These are phyloP conservation scores for Colletotrichum truncatum DNA, from an alignment of 2,329 filamentous ascomycete genomes.

Conservation along the genomic window DNA sequence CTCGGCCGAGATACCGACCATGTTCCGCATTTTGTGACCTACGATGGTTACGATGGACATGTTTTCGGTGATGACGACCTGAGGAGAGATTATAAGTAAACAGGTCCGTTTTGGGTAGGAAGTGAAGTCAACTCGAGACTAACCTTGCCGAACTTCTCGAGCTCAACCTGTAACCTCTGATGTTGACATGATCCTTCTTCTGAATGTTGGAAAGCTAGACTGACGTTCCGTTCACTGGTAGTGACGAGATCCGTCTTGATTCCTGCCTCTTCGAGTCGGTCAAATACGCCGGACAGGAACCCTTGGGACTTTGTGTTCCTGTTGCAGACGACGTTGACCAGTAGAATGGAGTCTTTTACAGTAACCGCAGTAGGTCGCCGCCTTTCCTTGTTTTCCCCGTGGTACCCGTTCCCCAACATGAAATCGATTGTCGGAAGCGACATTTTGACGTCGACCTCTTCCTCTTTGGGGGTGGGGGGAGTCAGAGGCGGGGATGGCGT, in stretches of 20 bases:
- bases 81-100: neutral
- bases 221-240: constrained; percentile 95
- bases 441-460: constrained; percentile 57
- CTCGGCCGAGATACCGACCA: constrained; percentile 75
- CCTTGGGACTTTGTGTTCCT: constrained; percentile 95
- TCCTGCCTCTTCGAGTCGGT: constrained; percentile 84
- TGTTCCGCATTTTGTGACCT: constrained; percentile 96
- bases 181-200: constrained; percentile 70
- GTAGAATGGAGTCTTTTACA: constrained; percentile 94
- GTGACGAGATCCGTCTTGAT: constrained; percentile 96
- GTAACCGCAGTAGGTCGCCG: constrained; percentile 90
- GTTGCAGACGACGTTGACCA: constrained; percentile 98
- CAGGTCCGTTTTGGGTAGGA: neutral
- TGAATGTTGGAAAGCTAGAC: constrained; percentile 91
- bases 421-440: constrained; percentile 5
- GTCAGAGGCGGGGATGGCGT: constrained; percentile 64
- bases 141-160: constrained; percentile 85
- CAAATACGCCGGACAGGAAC: constrained; percentile 96
- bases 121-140: constrained; percentile 62
- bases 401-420: constrained; percentile 18
- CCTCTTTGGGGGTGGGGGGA: constrained; percentile 57
- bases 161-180: constrained; percentile 73
- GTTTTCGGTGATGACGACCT: constrained; percentile 55
- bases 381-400: constrained; percentile 3
- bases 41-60: constrained; percentile 98